phyloP scores from a whole-genome alignment of 305 asterid species.

The Caryopteris hybrid region DNA sequence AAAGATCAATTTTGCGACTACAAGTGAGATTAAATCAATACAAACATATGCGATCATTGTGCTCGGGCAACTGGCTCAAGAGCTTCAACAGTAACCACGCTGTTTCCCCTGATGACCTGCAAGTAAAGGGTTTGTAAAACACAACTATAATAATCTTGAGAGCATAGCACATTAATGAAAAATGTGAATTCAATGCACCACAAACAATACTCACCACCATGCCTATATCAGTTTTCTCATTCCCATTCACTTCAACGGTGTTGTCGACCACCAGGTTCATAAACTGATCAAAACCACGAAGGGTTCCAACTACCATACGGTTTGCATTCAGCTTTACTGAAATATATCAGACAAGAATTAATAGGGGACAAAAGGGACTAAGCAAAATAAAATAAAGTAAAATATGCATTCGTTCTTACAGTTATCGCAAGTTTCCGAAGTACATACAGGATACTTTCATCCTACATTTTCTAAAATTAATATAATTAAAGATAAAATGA shows the following conservation, averaged over 20 bases:
- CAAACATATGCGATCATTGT: conserved; percentile 29
- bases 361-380: too few species aligned
- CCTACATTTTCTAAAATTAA: background rate
- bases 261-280: conserved; percentile 96
- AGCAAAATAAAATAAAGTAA: too few species aligned
- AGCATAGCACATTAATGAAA: background rate
- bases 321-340: conserved; percentile 92
- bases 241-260: conserved; percentile 84
- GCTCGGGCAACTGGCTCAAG: conserved; percentile 75
- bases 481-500: background rate
- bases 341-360: background rate
- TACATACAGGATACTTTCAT: too few species aligned
- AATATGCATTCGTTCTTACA: too few species aligned
- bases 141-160: background rate
- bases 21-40: background rate
- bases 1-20: background rate
- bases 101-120: conserved; percentile 91
- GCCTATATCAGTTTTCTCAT: conserved; percentile 80
- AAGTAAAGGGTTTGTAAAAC: background rate
- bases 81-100: conserved; percentile 92
- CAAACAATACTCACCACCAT: conserved; percentile 57
- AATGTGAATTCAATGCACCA: background rate
- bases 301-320: conserved; percentile 86
- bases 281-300: conserved; percentile 97
- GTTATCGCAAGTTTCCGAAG: too few species aligned